These are phyloP conservation scores for Kazachstania africana DNA, from an alignment of 805 yeast species.

Conservation along the genomic window DNA sequence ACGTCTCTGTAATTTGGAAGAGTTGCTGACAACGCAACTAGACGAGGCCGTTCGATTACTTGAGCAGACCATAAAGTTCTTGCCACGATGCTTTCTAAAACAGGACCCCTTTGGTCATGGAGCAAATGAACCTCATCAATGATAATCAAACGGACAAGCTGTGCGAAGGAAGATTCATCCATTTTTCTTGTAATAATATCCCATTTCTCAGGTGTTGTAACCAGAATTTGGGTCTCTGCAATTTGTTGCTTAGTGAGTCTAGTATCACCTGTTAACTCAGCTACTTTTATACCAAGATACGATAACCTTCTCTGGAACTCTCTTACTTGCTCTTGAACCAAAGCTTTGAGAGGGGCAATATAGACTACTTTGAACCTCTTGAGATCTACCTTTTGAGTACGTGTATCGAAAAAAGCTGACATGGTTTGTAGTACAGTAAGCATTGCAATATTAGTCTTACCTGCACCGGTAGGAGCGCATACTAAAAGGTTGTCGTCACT, in stretches of 20 bases:
- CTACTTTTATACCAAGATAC: conserved; percentile 57
- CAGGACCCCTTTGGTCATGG: conserved; percentile 95
- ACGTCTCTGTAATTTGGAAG: conserved; percentile 84
- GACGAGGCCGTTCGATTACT: conserved; percentile 40
- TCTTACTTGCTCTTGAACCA: conserved; percentile 89
- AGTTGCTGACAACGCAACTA: conserved; percentile 87
- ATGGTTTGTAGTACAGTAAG: conserved; percentile 58
- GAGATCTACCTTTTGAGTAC: conserved; percentile 39
- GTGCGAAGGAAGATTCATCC: conserved; percentile 51
- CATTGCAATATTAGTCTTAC: conserved; percentile 95
- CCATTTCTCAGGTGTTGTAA: conserved; percentile 97
- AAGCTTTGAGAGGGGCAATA: conserved; percentile 87
- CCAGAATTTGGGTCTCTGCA: conserved; percentile 65
- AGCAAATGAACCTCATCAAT: conserved; percentile 88
- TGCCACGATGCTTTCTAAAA: conserved; percentile 75
- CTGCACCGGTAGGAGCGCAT: conserved; percentile 99
- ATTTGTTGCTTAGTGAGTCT: conserved; percentile 67
- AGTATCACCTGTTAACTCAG: conserved; percentile 86
- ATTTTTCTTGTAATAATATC: conserved; percentile 85
- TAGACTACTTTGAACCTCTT: conserved; percentile 67
- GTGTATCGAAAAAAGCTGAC: conserved; percentile 35
- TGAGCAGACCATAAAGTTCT: conserved; percentile 43
- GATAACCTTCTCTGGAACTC: conserved; percentile 64
- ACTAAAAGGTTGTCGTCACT: conserved; percentile 61
- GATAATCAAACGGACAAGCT: conserved; percentile 56